A percentile compares a stretch with the other conserved stretches of the same genome.
phyloP scores from a whole-genome alignment of 352 stramenopile species.

The Blastocystis sp. region DNA sequence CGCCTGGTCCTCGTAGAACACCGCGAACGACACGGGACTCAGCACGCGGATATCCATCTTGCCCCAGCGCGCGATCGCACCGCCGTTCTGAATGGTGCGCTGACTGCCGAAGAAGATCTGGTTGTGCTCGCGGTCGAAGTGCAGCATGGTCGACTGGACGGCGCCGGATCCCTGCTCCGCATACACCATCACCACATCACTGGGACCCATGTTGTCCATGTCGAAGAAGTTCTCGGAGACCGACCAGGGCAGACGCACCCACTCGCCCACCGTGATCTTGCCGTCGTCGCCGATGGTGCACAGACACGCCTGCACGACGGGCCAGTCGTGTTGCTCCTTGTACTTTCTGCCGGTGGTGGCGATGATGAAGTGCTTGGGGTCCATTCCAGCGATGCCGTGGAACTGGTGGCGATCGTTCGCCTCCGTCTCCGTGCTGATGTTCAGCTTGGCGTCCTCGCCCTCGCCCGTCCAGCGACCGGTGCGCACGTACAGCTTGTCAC shows the following conservation, averaged over 20 bases:
- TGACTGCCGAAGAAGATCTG: neutral
- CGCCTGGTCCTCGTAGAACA: slow-evolving; percentile 31
- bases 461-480: neutral
- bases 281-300: neutral
- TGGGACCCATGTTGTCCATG: slow-evolving; percentile 26
- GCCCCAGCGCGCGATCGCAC: neutral
- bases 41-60: slow-evolving; percentile 7
- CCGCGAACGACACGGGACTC: neutral
- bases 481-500: neutral
- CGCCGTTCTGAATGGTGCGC: neutral
- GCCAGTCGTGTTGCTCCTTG: neutral
- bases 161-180: neutral
- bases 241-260: neutral
- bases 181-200: neutral
- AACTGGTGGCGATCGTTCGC: neutral
- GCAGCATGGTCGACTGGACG: neutral
- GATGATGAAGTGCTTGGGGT: slow-evolving; percentile 23
- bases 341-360: neutral
- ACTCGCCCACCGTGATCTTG: neutral
- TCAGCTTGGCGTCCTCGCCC: neutral
- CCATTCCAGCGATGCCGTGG: slow-evolving; percentile 29
- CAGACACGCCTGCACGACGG: neutral
- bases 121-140: neutral
- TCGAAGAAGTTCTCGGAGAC: slow-evolving; percentile 41
- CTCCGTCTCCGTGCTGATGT: neutral